Conservation (phyloP, 371 early-diverging fungal species). For the Batkoa obscura region DNA sequence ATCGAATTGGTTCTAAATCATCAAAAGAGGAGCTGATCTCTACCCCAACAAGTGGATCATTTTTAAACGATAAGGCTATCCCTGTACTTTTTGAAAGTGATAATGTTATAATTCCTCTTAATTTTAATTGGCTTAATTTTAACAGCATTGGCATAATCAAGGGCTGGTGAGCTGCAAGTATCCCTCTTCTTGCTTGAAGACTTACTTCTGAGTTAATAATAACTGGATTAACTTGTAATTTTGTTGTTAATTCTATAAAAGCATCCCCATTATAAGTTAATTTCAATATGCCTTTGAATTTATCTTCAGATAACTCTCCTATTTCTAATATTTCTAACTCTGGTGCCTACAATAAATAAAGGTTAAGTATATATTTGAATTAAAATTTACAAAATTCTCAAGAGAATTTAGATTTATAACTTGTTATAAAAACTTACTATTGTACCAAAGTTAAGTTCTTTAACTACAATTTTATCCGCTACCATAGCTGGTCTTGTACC, state of each 20-base stretch:
- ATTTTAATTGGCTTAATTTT: conserved; percentile 64
- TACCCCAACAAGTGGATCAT: conserved; percentile 85
- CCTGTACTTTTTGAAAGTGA: conserved; percentile 82
- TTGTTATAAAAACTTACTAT: conserved; percentile 23
- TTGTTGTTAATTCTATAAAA: conserved; percentile 74
- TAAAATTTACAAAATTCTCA: too few relatives aligned
- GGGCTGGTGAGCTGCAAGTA: conserved; percentile 77
- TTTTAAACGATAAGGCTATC: conserved; percentile 88
- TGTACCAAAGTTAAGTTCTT: conserved; percentile 86
- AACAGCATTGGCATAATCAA: conserved; percentile 90
- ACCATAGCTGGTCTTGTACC: conserved; percentile 78
- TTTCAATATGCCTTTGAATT: conserved; percentile 89
- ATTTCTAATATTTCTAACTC: conserved; percentile 95
- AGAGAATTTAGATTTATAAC: neutral
- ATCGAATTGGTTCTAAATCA: conserved; percentile 57
- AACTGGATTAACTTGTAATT: conserved; percentile 84
- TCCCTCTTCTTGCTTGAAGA: conserved; percentile 38
- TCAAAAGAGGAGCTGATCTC: conserved; percentile 90
- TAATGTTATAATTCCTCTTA: conserved; percentile 84
- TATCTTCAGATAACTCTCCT: conserved; percentile 76
- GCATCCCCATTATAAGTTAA: conserved; percentile 88
- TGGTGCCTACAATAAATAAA: conserved; percentile 44
- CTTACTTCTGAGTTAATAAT: conserved; percentile 33
- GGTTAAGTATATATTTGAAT: neutral
- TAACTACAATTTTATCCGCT: conserved; percentile 71